phyloP scores from a whole-genome alignment of 441 rosid species.

The Dalechampia spathulata region DNA sequence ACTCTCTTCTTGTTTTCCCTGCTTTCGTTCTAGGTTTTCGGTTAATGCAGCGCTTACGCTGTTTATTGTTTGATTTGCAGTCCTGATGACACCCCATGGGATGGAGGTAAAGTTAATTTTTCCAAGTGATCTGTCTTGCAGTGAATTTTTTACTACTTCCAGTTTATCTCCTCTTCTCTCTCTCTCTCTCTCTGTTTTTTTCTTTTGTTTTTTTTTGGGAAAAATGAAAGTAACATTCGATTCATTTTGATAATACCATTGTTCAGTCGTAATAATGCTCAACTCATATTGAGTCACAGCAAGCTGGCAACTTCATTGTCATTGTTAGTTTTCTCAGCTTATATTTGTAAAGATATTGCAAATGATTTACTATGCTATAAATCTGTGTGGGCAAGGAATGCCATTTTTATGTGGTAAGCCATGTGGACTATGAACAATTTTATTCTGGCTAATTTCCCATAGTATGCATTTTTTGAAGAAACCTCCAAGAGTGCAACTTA shows the following conservation, averaged over 20 bases:
- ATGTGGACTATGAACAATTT: too few species aligned
- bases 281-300: not conserved
- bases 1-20: not conserved
- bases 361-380: too few species aligned
- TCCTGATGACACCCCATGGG: conserved; percentile 85
- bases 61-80: conserved; percentile 30
- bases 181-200: not conserved
- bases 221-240: not conserved
- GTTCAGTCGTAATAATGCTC: not conserved
- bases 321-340: too few species aligned
- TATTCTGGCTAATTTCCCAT: too few species aligned
- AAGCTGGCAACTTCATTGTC: too few species aligned
- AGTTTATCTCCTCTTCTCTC: not conserved
- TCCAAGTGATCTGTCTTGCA: not conserved
- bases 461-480: too few species aligned
- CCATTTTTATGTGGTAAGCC: too few species aligned
- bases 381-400: too few species aligned
- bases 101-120: conserved; percentile 44
- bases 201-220: too few species aligned
- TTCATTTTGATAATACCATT: not conserved
- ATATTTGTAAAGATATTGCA: too few species aligned
- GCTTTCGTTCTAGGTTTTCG: not conserved
- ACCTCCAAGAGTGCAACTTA: not conserved
- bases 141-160: not conserved
- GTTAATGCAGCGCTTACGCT: not conserved